These are phyloP conservation scores for Dioszegia hungarica DNA, from an alignment of 768 basidiomycete genomes.

Conservation along the genomic window DNA sequence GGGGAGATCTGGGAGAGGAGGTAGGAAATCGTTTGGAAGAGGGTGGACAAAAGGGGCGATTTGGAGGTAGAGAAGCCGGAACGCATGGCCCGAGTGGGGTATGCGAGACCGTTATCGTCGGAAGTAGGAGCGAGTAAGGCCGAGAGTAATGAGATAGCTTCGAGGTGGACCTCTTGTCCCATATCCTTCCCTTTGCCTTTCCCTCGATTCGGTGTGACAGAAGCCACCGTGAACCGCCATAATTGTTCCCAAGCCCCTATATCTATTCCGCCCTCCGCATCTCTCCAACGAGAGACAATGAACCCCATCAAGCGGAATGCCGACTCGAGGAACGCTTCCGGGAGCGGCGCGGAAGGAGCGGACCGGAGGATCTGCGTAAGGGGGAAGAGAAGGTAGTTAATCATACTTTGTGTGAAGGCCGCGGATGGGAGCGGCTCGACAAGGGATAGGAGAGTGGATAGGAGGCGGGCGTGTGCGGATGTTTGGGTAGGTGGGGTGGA, in stretches of 20 bases:
- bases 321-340: constrained; percentile 73
- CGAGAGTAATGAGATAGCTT: constrained; percentile 64
- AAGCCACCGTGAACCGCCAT: constrained; percentile 55
- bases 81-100: constrained; percentile 28
- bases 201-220: constrained; percentile 41
- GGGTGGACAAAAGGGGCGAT: constrained; percentile 59
- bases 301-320: constrained; percentile 59
- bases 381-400: constrained; percentile 83
- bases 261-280: constrained; percentile 51
- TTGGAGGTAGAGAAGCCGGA: constrained; percentile 14
- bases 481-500: constrained; percentile 57
- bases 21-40: constrained; percentile 76
- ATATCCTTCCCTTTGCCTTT: constrained; percentile 62
- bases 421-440: constrained; percentile 54
- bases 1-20: constrained; percentile 57
- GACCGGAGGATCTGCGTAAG: constrained; percentile 76
- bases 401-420: constrained; percentile 58
- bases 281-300: constrained; percentile 73
- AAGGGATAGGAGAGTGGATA: constrained; percentile 56
- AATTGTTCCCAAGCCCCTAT: constrained; percentile 73
- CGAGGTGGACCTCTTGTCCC: constrained; percentile 76
- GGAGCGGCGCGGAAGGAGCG: constrained; percentile 63
- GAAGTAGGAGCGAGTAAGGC: constrained; percentile 57
- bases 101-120: not conserved
- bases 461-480: constrained; percentile 54